These are phyloP conservation scores for Penicillium pulvis DNA, from an alignment of 495 filamentous ascomycete species.

Conservation along the genomic window DNA sequence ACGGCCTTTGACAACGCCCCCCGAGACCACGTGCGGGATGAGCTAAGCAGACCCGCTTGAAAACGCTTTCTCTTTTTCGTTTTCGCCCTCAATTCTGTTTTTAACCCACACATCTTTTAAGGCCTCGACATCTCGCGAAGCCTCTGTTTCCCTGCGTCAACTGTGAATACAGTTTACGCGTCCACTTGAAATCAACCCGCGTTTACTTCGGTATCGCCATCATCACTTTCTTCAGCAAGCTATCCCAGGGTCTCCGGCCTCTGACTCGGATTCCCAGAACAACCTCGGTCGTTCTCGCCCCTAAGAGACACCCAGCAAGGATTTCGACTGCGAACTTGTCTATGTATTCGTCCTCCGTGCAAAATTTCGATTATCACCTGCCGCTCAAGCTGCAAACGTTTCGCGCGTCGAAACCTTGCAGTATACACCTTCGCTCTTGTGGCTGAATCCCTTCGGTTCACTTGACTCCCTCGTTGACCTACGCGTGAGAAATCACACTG, in stretches of 20 bases:
- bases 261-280: conserved; percentile 40
- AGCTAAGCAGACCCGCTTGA: conserved; percentile 23
- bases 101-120: conserved; percentile 12
- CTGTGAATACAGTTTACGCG: conserved; percentile 26
- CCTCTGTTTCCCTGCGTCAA: conserved; percentile 21
- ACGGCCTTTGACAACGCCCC: not conserved
- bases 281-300: conserved; percentile 39
- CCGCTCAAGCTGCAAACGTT: conserved; percentile 92
- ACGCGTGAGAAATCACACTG: conserved; percentile 21
- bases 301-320: conserved; percentile 42
- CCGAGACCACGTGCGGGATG: conserved; percentile 31
- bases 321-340: conserved; percentile 52
- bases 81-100: conserved; percentile 13
- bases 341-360: conserved; percentile 83
- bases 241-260: conserved; percentile 27
- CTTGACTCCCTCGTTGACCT: conserved; percentile 27
- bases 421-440: conserved; percentile 78
- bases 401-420: conserved; percentile 88
- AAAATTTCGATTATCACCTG: conserved; percentile 78
- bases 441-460: conserved; percentile 61
- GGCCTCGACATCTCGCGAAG: conserved; percentile 27
- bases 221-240: conserved; percentile 26
- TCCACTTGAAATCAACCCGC: conserved; percentile 5
- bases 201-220: conserved; percentile 27
- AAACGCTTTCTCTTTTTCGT: conserved; percentile 10